Conservation (phyloP, 2,329 filamentous ascomycete species). For the Colletotrichum limetticola region DNA sequence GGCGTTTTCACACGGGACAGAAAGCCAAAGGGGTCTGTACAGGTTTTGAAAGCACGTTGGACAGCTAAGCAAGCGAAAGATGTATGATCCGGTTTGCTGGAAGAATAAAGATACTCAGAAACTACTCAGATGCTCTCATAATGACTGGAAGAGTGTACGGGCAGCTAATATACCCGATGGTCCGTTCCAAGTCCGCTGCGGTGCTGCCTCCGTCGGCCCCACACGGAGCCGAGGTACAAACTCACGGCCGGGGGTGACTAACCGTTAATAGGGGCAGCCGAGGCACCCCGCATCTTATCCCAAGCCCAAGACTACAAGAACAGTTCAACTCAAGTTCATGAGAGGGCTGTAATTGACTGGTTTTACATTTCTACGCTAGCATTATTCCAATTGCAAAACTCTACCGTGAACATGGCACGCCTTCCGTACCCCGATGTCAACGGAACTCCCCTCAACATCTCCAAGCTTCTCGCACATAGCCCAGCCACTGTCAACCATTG, state of each 20-base stretch:
- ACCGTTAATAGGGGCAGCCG: neutral
- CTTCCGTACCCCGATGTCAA: neutral
- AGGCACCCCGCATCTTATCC: neutral
- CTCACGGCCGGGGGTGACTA: neutral
- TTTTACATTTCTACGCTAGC: neutral
- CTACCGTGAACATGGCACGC: neutral
- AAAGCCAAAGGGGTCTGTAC: constrained; percentile 37
- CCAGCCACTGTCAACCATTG: neutral
- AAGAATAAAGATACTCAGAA: neutral
- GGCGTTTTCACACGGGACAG: constrained; percentile 40
- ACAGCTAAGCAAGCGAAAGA: neutral
- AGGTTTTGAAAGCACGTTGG: constrained; percentile 36
- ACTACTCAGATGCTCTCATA: neutral
- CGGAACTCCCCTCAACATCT: neutral
- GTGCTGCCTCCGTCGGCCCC: too few species aligned
- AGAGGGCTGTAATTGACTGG: neutral
- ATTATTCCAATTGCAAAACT: neutral
- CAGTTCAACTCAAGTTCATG: neutral
- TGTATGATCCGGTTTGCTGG: neutral
- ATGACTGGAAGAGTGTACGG: neutral
- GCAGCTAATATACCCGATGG: neutral
- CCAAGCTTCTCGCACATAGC: neutral
- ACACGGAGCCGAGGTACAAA: neutral
- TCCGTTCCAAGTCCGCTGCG: neutral
- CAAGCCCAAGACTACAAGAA: neutral